Base-by-base conservation (phyloP, 129 eudicot genomes). In the Tagetes erecta region DNA sequence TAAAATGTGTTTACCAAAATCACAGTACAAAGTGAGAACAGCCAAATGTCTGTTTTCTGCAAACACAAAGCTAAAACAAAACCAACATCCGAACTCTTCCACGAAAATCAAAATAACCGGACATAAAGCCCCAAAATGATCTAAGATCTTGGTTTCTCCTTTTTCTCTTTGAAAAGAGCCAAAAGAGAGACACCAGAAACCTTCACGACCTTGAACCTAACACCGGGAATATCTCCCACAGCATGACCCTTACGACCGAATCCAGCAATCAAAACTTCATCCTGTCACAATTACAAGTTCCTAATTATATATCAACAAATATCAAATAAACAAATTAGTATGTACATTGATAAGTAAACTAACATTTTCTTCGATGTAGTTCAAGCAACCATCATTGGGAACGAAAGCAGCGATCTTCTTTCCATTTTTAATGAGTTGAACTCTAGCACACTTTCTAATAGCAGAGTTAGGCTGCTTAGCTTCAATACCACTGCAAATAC, bases 201-300 rank as follows among this genome's bases (percentile, higher is more conserved):
- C 88, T 86, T 86, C 76, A 86, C 91, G 33, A 86, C 91, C 88
- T 86, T 86, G 73, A 86, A 86, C 72, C 91, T 77, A 8, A 86
- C 91, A 62, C 91, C 91, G 8, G 91, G 91, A 86, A 86, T 86
- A 84, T 86, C 91, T 78, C 91, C 91, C 46, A 86, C 91, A 3
- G 91, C 91, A 56, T 86, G 91, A n/a, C 91, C 91, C 78, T 81
- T 86, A 20, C 91, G 84, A 13, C 91, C 91, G 50, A 86, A 86
- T 78, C 91, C 91, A 14, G 91, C 91, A 75, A 86, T 86, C 86
- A 86, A 82, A 36, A 86, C 91, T 73, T 86, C 91, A 49, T 86
- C 91, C 91, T 86, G 83, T 66, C 65, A 40, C 2, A 59, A 12
- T 58, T 9, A 56, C 14, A 63, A 72, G 1, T 0, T 33, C n/a